phyloP scores from a whole-genome alignment of 768 basidiomycete genomes.

The Russula foetens region DNA sequence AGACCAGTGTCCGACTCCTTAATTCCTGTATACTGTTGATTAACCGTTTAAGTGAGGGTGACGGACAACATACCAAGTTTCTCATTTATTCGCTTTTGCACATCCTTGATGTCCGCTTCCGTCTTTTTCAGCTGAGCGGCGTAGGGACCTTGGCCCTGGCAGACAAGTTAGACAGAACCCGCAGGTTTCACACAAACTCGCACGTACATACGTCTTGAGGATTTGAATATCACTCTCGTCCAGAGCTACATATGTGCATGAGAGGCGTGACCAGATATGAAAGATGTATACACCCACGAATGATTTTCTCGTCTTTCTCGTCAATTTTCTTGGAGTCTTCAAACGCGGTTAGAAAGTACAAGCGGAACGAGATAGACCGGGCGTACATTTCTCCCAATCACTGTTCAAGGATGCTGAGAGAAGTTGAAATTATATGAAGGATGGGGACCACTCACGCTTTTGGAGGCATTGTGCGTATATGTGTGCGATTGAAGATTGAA shows the following conservation, averaged over 20 bases:
- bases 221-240: conserved; percentile 99
- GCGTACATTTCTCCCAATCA: conserved; percentile 97
- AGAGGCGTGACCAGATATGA: neutral
- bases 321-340: conserved; percentile 81
- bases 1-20: conserved; percentile 98
- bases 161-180: conserved; percentile 2
- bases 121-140: conserved; percentile 80
- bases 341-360: conserved; percentile 1
- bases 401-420: conserved; percentile 34
- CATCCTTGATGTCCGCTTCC: conserved; percentile 88
- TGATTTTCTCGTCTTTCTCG: conserved; percentile 89
- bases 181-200: neutral
- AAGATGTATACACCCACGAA: conserved; percentile 26
- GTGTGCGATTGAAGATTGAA: conserved; percentile 3
- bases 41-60: neutral
- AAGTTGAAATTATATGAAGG: neutral
- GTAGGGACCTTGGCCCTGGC: conserved; percentile 96
- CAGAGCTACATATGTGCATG: conserved; percentile 47
- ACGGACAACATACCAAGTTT: conserved; percentile 62
- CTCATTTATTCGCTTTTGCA: conserved; percentile 96
- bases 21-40: conserved; percentile 46
- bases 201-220: conserved; percentile 89
- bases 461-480: conserved; percentile 63
- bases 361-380: neutral
- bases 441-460: conserved; percentile 71